These are phyloP conservation scores for Pyrrhoderma lamaoense DNA, from an alignment of 1,284 basidiomycete genomes.

Conservation along the genomic window DNA sequence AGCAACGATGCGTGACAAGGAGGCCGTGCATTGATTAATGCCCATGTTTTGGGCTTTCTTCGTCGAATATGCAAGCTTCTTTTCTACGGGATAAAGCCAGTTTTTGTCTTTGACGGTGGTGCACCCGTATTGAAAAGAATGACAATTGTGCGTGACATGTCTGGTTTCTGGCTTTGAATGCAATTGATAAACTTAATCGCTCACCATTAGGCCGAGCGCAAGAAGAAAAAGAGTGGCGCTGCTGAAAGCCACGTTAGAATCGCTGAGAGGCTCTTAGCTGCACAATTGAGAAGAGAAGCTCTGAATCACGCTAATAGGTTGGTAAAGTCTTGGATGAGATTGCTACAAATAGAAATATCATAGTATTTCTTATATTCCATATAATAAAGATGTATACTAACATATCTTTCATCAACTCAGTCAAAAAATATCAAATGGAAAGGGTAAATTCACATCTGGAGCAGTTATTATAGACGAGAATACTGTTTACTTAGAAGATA, in stretches of 20 bases:
- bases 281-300: constrained; percentile 89
- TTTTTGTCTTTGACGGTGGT: constrained; percentile 96
- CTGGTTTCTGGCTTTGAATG: neutral
- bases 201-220: constrained; percentile 73
- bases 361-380: constrained; percentile 22
- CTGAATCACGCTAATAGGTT: constrained; percentile 61
- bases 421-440: constrained; percentile 20
- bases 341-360: constrained; percentile 18
- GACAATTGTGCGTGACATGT: constrained; percentile 65
- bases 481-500: constrained; percentile 81
- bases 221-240: constrained; percentile 83
- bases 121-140: constrained; percentile 82
- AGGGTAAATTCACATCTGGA: constrained; percentile 36
- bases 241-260: constrained; percentile 76
- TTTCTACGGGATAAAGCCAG: constrained; percentile 94
- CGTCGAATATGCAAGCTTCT: constrained; percentile 90
- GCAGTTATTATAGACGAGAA: constrained; percentile 52
- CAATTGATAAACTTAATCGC: constrained; percentile 3
- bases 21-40: constrained; percentile 84
- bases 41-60: constrained; percentile 92
- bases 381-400: neutral
- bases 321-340: constrained; percentile 27
- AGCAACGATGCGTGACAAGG: constrained; percentile 99
- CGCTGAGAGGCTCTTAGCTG: constrained; percentile 88
- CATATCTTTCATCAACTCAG: neutral